Evolutionary conservation across 257 asterid species (phyloP).

Genomic region (Primulina huaijiensis): DNA sequence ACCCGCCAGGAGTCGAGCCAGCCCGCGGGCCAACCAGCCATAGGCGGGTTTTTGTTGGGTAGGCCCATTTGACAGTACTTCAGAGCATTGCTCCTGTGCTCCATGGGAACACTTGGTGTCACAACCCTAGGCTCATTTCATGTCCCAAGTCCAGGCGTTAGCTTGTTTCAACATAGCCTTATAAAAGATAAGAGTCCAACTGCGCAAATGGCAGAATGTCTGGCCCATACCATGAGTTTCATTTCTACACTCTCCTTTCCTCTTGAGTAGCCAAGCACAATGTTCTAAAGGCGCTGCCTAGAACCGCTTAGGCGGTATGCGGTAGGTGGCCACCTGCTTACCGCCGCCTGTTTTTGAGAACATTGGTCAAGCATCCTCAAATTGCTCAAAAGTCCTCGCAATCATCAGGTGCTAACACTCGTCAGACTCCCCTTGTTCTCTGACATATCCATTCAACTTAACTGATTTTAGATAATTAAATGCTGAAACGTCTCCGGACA

Average conservation of each 20-base stretch:
- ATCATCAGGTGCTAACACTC: not conserved
- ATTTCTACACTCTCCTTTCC: not conserved
- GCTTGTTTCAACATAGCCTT: not conserved
- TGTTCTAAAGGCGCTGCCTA: too few relatives aligned
- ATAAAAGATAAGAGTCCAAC: not conserved
- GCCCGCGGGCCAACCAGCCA: too few relatives aligned
- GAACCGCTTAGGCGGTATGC: too few relatives aligned
- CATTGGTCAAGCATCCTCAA: not conserved
- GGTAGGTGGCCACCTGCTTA: too few relatives aligned
- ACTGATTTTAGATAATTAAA: not conserved
- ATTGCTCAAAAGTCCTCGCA: not conserved
- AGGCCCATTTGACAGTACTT: too few relatives aligned
- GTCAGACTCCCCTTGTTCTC: not conserved
- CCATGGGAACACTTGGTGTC: not conserved
- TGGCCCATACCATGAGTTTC: not conserved
- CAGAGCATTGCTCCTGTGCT: not conserved
- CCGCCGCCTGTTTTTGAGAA: too few relatives aligned
- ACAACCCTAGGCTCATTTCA: not conserved
- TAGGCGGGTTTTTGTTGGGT: too few relatives aligned
- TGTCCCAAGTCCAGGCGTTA: not conserved
- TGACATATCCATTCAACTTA: not conserved
- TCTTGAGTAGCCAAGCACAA: not conserved
- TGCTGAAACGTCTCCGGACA: not conserved
- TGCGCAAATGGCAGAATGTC: not conserved
- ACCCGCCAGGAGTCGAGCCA: too few relatives aligned